Evolutionary conservation across 805 yeast species (phyloP).

Genomic region (Ogataea methylovora): DNA sequence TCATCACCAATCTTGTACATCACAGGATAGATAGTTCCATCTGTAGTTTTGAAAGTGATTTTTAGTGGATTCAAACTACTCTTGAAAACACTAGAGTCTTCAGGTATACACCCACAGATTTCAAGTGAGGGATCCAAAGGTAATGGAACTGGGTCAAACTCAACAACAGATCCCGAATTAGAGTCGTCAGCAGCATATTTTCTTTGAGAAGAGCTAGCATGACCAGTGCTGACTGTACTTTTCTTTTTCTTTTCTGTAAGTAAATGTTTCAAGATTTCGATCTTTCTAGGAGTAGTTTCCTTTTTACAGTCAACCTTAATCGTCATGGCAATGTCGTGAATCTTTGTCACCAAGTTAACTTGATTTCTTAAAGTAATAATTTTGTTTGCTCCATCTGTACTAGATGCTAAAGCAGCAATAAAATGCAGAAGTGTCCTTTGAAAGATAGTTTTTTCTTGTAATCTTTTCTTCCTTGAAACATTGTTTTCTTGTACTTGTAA

Average conservation of each 20-base stretch:
- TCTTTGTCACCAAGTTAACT: conserved; percentile 56
- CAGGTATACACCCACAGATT: conserved; percentile 71
- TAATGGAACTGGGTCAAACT: conserved; percentile 48
- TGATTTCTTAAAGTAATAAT: conserved; percentile 36
- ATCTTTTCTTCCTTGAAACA: conserved; percentile 1
- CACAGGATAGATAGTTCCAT: conserved; percentile 53
- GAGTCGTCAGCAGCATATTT: conserved; percentile 3
- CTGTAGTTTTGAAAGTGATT: conserved; percentile 60
- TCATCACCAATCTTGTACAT: conserved; percentile 97
- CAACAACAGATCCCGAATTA: conserved; percentile 22
- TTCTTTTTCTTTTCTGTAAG: conserved; percentile 35
- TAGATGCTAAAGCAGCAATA: conserved; percentile 14
- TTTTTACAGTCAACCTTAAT: conserved; percentile 50
- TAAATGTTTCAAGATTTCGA: conserved; percentile 56
- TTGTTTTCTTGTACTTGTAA: conserved; percentile 4
- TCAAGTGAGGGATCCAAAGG: conserved; percentile 80
- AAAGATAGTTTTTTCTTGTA: conserved; percentile 10
- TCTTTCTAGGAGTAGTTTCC: conserved; percentile 73
- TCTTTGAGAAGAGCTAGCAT: conserved; percentile 3
- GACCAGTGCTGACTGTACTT: conserved; percentile 1
- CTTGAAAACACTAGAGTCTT: conserved; percentile 81
- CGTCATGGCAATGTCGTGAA: conserved; percentile 57
- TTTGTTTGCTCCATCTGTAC: conserved; percentile 19
- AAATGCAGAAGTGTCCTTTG: conserved; percentile 22
- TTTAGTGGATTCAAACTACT: conserved; percentile 86